Evolutionary conservation across 2,329 filamentous ascomycete species (phyloP).

Genomic region (Chlorencoelia australis): DNA sequence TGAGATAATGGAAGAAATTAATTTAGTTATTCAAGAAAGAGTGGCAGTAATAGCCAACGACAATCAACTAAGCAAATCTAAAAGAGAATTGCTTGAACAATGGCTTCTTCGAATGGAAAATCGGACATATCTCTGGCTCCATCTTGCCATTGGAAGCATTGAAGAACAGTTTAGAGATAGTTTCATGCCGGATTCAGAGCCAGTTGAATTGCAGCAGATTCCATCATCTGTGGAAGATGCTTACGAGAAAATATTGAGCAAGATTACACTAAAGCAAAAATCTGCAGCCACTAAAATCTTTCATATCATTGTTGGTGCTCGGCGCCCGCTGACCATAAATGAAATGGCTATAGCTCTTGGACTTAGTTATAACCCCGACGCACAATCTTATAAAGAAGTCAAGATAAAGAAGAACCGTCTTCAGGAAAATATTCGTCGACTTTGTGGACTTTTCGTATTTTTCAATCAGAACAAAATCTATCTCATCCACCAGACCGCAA

Average conservation of each 20-base stretch:
- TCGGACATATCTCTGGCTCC: conserved; percentile 8
- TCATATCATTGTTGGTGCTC: conserved; percentile 1
- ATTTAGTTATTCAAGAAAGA: conserved; percentile 5
- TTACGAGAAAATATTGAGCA: conserved; percentile 1
- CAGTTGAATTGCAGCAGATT: no score
- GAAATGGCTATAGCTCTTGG: conserved; percentile 2
- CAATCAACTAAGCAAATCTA: no score
- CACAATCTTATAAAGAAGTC: conserved; percentile 5
- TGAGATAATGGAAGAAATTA: conserved; percentile 5
- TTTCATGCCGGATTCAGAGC: no score
- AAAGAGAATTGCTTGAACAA: not conserved
- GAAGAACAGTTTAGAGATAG: no score
- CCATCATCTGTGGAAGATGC: no score
- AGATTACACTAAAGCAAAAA: not conserved
- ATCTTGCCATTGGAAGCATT: conserved; percentile 3
- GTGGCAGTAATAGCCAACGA: no score
- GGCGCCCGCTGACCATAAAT: not conserved
- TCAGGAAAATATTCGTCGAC: not conserved
- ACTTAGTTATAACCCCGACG: not conserved
- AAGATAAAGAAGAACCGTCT: not conserved
- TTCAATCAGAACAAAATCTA: conserved; percentile 5
- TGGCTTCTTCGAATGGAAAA: not conserved
- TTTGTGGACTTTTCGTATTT: conserved; percentile 5
- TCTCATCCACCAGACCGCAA: conserved; percentile 8
- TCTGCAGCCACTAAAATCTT: conserved; percentile 4